Evolutionary conservation across 495 filamentous ascomycete genomes (phyloP).

Genomic region (Podospora comata): DNA sequence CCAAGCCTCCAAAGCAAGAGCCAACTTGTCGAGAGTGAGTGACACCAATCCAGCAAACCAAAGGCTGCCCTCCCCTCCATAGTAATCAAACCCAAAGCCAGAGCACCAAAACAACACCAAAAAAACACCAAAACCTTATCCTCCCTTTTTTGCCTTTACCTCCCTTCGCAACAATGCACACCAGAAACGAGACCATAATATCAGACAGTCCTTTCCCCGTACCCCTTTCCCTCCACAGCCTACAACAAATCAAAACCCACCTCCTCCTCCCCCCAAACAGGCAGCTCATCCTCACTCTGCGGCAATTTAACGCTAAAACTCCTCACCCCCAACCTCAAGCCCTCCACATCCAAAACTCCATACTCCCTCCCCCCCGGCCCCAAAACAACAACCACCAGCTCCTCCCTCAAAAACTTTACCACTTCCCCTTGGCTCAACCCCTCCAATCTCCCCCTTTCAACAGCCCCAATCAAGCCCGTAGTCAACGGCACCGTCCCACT

Average conservation of each 20-base stretch:
- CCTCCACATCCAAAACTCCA: slow-evolving; percentile 26
- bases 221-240: neutral
- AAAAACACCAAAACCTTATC: neutral
- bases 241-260: slow-evolving; percentile 21
- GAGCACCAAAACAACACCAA: neutral
- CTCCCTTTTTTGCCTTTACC: neutral
- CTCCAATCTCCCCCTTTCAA: slow-evolving; percentile 34
- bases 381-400: slow-evolving; percentile 42
- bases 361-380: slow-evolving; percentile 29
- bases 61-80: neutral
- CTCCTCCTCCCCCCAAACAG: slow-evolving; percentile 40
- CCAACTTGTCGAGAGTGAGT: slow-evolving; percentile 6
- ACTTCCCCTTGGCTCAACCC: slow-evolving; percentile 44
- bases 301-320: slow-evolving; percentile 42
- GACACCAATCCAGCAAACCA: neutral
- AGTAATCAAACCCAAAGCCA: neutral
- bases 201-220: neutral
- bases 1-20: slow-evolving; percentile 11
- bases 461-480: slow-evolving; percentile 45
- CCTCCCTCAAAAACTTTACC: slow-evolving; percentile 42
- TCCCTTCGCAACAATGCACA: too few relatives aligned
- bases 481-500: slow-evolving; percentile 59
- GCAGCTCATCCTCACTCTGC: slow-evolving; percentile 38
- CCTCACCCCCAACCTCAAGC: slow-evolving; percentile 39
- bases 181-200: too few relatives aligned